A percentile compares a stretch with the other conserved stretches of the same genome.
Evolutionary conservation across 768 basidiomycete species (phyloP).

Genomic region (Kwoniella mangroviensis): DNA sequence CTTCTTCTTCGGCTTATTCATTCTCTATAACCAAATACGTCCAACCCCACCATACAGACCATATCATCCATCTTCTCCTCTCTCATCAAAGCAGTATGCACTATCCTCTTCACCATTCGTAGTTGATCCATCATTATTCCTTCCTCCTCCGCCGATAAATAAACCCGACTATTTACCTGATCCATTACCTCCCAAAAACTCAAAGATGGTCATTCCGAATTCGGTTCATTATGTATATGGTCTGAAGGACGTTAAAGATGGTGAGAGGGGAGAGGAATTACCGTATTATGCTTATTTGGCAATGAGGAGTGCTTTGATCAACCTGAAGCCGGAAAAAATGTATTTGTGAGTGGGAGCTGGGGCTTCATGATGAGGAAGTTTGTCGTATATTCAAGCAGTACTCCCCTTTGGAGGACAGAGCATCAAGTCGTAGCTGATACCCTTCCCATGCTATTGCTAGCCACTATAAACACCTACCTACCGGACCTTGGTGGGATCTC

Average conservation of each 20-base stretch:
- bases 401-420: too few species aligned
- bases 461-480: conserved; percentile 56
- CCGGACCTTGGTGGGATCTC: conserved; percentile 57
- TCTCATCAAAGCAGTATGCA: background rate
- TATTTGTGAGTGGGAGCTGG: conserved; percentile 52
- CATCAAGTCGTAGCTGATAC: too few species aligned
- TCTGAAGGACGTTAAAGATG: conserved; percentile 45
- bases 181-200: conserved; percentile 37
- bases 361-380: too few species aligned
- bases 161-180: conserved; percentile 41
- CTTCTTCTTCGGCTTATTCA: conserved; percentile 6
- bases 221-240: conserved; percentile 58
- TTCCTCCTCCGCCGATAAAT: conserved; percentile 31
- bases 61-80: conserved; percentile 4
- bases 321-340: conserved; percentile 54
- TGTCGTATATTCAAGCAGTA: too few species aligned
- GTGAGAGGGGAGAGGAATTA: conserved; percentile 48
- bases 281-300: conserved; percentile 59
- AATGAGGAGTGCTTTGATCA: conserved; percentile 55
- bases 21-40: conserved; percentile 10
- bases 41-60: background rate
- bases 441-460: conserved; percentile 24
- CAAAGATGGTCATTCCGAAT: conserved; percentile 52
- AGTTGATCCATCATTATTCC: conserved; percentile 33
- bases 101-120: conserved; percentile 34